phyloP scores from a whole-genome alignment of 2,329 filamentous ascomycete species.

The Fusarium sp. region DNA sequence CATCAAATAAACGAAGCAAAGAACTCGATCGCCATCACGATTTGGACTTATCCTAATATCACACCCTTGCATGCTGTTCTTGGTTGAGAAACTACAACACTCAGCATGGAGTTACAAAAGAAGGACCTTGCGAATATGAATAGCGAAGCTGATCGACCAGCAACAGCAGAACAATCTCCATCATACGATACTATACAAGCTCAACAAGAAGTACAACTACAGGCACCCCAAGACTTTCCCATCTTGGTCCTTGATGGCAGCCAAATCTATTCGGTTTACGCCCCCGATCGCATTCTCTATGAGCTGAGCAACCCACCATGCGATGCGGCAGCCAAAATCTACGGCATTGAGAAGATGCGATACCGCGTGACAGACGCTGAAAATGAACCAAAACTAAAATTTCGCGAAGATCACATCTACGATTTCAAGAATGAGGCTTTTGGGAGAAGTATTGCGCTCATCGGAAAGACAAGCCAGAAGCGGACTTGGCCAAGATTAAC shows the following conservation, averaged over 20 bases:
- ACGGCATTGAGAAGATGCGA: constrained; percentile 45
- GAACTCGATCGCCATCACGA: too few relatives aligned
- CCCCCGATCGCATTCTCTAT: constrained; percentile 39
- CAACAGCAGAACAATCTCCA: constrained; percentile 4
- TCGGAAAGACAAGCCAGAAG: constrained; percentile 38
- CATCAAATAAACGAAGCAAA: too few relatives aligned
- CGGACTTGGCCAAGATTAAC: constrained; percentile 33
- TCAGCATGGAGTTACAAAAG: background rate
- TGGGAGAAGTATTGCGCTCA: constrained; percentile 24
- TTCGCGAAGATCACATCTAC: constrained; percentile 47
- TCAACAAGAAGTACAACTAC: constrained; percentile 2
- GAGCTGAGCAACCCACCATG: constrained; percentile 41
- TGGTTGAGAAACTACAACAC: background rate
- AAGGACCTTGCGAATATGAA: background rate
- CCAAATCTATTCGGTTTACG: constrained; percentile 35
- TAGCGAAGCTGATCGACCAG: background rate
- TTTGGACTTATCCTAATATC: background rate
- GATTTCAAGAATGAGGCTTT: constrained; percentile 38
- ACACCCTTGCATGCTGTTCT: background rate
- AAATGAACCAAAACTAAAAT: constrained; percentile 28
- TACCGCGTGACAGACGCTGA: constrained; percentile 34
- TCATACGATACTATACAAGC: constrained; percentile 10
- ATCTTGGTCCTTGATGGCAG: constrained; percentile 39
- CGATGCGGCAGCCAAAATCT: constrained; percentile 29
- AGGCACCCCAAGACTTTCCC: constrained; percentile 19